Percentiles rank a stretch among this genome's conserved stretches.
Evolutionary conservation across 192 early-diverging fungal species (phyloP).

Genomic region (Neocallimastix lanati): DNA sequence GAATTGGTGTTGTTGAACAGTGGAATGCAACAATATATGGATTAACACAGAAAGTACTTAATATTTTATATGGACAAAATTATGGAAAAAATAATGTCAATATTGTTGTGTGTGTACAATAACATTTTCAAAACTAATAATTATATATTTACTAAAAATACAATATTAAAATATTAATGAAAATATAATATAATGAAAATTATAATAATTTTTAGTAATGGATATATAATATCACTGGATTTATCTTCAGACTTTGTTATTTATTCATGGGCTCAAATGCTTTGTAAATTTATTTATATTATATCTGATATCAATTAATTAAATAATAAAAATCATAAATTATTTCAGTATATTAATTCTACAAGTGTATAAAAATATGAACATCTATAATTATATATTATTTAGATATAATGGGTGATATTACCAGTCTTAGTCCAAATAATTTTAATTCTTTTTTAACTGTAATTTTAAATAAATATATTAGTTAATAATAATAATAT

Average conservation of each 20-base stretch:
- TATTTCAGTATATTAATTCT: too few relatives aligned
- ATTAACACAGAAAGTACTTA: conserved; percentile 45
- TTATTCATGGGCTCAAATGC: conserved; percentile 55
- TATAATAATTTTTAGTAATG: neutral
- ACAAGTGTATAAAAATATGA: too few relatives aligned
- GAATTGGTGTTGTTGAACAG: conserved; percentile 47
- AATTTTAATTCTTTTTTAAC: conserved; percentile 20
- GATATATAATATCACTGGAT: neutral
- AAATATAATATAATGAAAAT: neutral
- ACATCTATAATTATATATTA: too few relatives aligned
- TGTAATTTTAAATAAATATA: neutral
- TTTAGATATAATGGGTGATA: conserved; percentile 22
- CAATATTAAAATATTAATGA: too few relatives aligned
- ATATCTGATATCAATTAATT: too few relatives aligned
- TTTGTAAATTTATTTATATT: too few relatives aligned
- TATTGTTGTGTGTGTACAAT: conserved; percentile 15
- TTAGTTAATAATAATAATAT: too few relatives aligned
- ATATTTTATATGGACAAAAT: conserved; percentile 43
- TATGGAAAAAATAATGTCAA: conserved; percentile 40
- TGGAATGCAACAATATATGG: conserved; percentile 55
- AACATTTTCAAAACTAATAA: too few relatives aligned
- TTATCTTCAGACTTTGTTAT: conserved; percentile 30
- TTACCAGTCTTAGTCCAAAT: conserved; percentile 14
- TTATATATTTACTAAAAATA: too few relatives aligned
- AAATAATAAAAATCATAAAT: too few relatives aligned